phyloP scores from a whole-genome alignment of 192 early-diverging fungal genomes.

The Coemansia sp. region DNA sequence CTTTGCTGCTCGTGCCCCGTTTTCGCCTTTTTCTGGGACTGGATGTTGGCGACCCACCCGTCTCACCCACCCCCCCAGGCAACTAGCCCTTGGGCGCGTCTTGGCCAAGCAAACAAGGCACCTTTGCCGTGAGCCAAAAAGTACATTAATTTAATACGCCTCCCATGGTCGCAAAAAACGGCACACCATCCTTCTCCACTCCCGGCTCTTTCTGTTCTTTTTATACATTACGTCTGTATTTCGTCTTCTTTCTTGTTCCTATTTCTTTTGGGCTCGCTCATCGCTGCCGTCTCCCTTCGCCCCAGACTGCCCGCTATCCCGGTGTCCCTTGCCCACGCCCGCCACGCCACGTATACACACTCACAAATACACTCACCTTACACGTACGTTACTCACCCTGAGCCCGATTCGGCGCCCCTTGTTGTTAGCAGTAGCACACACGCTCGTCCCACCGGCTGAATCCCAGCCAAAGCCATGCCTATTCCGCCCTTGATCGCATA shows the following conservation, averaged over 20 bases:
- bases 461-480: background rate
- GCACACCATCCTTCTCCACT: conserved; percentile 18
- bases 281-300: background rate
- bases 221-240: conserved; percentile 8
- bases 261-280: conserved; percentile 11
- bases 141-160: conserved; percentile 18
- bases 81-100: conserved; percentile 7
- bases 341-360: conserved; percentile 1
- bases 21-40: conserved; percentile 3
- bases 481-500: conserved; percentile 12
- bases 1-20: background rate
- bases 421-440: background rate
- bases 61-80: conserved; percentile 13
- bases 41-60: conserved; percentile 13
- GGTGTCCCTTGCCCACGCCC: background rate
- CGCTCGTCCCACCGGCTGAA: background rate
- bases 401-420: conserved; percentile 1
- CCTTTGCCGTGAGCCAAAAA: conserved; percentile 3
- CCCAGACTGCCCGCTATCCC: background rate
- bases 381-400: background rate
- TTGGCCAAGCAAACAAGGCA: conserved; percentile 6
- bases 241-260: conserved; percentile 10
- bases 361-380: background rate
- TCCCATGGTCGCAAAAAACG: conserved; percentile 10
- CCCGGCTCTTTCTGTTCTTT: conserved; percentile 12